Evolutionary conservation across 2,329 filamentous ascomycete species (phyloP).

Genomic region (Lecanicillium sp.): DNA sequence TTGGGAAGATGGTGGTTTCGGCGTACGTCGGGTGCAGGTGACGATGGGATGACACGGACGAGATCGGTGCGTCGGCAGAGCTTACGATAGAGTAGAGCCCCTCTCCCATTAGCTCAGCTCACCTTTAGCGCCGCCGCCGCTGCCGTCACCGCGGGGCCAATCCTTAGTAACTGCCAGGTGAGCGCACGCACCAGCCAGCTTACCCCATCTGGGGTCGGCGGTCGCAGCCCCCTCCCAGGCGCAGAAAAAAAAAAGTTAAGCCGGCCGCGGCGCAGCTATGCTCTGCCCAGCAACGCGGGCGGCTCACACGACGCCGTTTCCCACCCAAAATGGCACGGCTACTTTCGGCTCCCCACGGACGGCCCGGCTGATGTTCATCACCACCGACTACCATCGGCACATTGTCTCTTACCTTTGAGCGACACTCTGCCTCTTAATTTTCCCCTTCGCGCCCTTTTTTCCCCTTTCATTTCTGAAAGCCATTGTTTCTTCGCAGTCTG

Average conservation of each 20-base stretch:
- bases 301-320: too few species aligned
- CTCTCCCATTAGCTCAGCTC: too few species aligned
- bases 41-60: too few species aligned
- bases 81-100: too few species aligned
- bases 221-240: too few species aligned
- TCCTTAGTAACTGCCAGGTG: too few species aligned
- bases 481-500: constrained; percentile 1
- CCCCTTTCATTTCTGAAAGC: not conserved
- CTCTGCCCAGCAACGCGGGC: constrained; percentile 5
- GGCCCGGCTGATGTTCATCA: constrained; percentile 5
- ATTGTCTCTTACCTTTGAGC: constrained; percentile 3
- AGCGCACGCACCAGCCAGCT: too few species aligned
- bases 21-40: not conserved
- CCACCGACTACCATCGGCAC: constrained; percentile 2
- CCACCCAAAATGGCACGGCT: constrained; percentile 14
- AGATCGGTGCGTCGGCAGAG: too few species aligned
- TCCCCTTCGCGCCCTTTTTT: constrained; percentile 1
- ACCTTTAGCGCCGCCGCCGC: too few species aligned
- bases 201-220: too few species aligned
- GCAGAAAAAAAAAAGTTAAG: not conserved
- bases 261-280: too few species aligned
- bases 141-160: too few species aligned
- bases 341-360: constrained; percentile 26
- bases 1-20: not conserved
- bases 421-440: constrained; percentile 9